Evolutionary conservation across 176 grass and related monocot species (phyloP), one percentile per base, ranked within the genome.

Genomic region (Saccharum spontaneum): DNA sequence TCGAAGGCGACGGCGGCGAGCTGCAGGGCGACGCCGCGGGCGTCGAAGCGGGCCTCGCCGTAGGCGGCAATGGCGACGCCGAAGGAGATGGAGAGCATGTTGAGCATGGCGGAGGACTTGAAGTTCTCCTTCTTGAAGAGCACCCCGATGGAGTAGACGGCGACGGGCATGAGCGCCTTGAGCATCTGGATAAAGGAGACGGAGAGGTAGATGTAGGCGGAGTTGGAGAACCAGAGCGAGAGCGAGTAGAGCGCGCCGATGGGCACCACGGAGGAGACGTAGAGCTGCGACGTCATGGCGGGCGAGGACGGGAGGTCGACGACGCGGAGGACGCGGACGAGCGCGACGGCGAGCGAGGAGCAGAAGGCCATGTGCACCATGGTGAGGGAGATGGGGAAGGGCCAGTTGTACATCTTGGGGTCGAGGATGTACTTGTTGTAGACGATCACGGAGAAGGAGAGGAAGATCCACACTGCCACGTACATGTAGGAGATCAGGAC

Each of bases 401-500:
- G 89, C 96, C 96, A 98, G 77, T 87, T 89, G 86, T 98, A 98
- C 93, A 98, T 95, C 91, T 94, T 95, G 37, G 96, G 96, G 79
- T 98, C 96, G 36, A 95, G 89, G 89, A 98, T 94, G 89, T 98
- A 98, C 89, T 98, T 98, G 96, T 98, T 98, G 93, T 89, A 98
- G 65, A 98, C 89, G 89, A 98, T 98, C 50, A 98, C 96, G 11
- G 91, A 28, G 87, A 98, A 98, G 91, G 88, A 93, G 69, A 98
- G 91, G 80, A 94, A 90, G 89, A 98, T 95, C 96, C 96, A 98
- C 80, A 98, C 89, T 86, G 93, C 91, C 30, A 95, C 93, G 69
- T 98, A 98, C 70, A 86, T 87, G 91, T 98, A 98, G 13, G 96
- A 93, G 18, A 95, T 73, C 5, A 98, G 83, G 82, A 95, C 93